Percentiles rank a stretch among this genome's conserved stretches.
Conservation (phyloP, 495 filamentous ascomycete genomes). For the Letharia lupina region DNA sequence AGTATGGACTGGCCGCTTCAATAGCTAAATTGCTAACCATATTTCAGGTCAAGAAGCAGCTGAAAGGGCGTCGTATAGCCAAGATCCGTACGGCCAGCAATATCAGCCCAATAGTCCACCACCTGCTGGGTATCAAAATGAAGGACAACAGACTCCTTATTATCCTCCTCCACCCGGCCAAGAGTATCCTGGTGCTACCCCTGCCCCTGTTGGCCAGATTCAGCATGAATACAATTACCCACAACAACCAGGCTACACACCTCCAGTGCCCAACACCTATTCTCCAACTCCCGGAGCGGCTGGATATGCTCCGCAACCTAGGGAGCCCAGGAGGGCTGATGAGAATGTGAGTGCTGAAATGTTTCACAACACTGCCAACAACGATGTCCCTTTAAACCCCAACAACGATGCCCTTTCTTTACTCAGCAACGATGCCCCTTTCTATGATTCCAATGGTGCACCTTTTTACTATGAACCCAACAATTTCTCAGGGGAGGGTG, state of each 20-base stretch:
- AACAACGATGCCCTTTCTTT: constrained; percentile 16
- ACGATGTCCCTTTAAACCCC: constrained; percentile 7
- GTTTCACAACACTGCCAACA: constrained; percentile 21
- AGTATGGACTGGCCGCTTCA: constrained; percentile 6
- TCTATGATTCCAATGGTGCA: constrained; percentile 29
- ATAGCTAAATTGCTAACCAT: constrained; percentile 17
- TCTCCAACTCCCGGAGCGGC: constrained; percentile 35
- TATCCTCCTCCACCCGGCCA: constrained; percentile 42
- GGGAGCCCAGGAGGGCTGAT: constrained; percentile 39
- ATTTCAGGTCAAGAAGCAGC: constrained; percentile 35
- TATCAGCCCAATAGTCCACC: constrained; percentile 35
- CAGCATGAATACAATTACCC: constrained; percentile 27
- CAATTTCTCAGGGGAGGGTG: constrained; percentile 33
- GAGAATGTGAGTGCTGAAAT: constrained; percentile 48
- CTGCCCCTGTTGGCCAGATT: constrained; percentile 33
- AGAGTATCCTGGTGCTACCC: constrained; percentile 35
- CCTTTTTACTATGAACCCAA: constrained; percentile 33
- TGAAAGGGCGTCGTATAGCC: constrained; percentile 27
- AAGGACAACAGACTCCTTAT: constrained; percentile 28
- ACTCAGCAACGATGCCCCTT: constrained; percentile 14
- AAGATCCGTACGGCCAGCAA: constrained; percentile 29
- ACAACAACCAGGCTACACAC: constrained; percentile 32
- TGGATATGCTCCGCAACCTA: constrained; percentile 31
- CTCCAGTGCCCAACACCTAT: constrained; percentile 36
- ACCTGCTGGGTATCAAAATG: constrained; percentile 13